These are phyloP conservation scores for Umbelopsis isabellina DNA, from an alignment of 192 early-diverging fungal genomes.

Conservation along the genomic window DNA sequence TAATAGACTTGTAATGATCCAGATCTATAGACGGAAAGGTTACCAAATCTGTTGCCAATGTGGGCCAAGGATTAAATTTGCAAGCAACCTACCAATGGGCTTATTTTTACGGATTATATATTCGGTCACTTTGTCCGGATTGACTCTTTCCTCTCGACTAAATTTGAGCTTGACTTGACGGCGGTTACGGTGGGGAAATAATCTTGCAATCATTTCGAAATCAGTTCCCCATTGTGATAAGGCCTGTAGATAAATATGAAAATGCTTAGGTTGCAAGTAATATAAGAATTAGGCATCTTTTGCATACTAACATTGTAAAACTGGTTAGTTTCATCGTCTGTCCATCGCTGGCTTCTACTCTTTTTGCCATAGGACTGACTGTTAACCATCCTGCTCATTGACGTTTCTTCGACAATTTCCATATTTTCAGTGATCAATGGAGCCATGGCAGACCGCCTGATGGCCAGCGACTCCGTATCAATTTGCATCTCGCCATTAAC, in stretches of 20 bases:
- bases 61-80: neutral
- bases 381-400: constrained; percentile 29
- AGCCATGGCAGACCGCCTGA: constrained; percentile 17
- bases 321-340: constrained; percentile 24
- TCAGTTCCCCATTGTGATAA: constrained; percentile 42
- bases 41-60: neutral
- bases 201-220: constrained; percentile 38
- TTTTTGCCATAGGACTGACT: constrained; percentile 31
- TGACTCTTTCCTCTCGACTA: constrained; percentile 31
- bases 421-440: constrained; percentile 17
- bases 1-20: neutral
- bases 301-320: constrained; percentile 34
- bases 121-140: constrained; percentile 33
- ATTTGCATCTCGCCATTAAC: constrained; percentile 41
- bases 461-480: constrained; percentile 31
- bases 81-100: constrained; percentile 27
- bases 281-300: neutral
- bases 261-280: neutral
- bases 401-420: constrained; percentile 37
- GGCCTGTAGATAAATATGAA: constrained; percentile 18
- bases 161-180: constrained; percentile 38
- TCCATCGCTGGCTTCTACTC: constrained; percentile 23
- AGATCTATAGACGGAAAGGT: neutral
- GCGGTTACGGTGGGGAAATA: constrained; percentile 31
- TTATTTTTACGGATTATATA: constrained; percentile 32